These are phyloP conservation scores for Apiotrichum montevideense DNA, from an alignment of 1,284 basidiomycete species.

Conservation along the genomic window DNA sequence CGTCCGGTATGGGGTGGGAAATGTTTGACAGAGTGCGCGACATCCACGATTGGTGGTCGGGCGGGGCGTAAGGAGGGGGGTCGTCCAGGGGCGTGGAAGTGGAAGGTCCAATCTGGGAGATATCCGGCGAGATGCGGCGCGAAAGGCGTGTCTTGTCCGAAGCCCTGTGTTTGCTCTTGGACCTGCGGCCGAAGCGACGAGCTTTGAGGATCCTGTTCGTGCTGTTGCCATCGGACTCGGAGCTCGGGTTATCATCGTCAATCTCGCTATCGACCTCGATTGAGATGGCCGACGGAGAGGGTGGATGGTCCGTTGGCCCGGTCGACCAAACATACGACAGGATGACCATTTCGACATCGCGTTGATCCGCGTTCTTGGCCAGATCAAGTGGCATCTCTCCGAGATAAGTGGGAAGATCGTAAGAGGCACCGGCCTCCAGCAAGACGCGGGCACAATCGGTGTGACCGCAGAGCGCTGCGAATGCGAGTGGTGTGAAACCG, in stretches of 20 bases:
- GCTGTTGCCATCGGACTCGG: slow-evolving; percentile 27
- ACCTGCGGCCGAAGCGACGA: slow-evolving; percentile 6
- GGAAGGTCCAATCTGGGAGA: slow-evolving; percentile 3
- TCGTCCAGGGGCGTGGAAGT: slow-evolving; percentile 22
- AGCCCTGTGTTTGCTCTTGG: slow-evolving; percentile 17
- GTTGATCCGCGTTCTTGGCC: slow-evolving; percentile 55
- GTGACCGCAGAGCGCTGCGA: slow-evolving; percentile 68
- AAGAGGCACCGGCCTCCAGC: slow-evolving; percentile 70
- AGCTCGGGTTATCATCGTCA: slow-evolving; percentile 46
- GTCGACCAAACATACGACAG: slow-evolving; percentile 43
- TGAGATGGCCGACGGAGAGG: background rate
- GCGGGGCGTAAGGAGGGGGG: slow-evolving; percentile 37
- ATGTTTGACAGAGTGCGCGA: slow-evolving; percentile 37
- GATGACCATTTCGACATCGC: slow-evolving; percentile 48
- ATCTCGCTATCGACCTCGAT: slow-evolving; percentile 26
- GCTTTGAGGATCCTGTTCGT: slow-evolving; percentile 8
- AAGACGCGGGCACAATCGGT: slow-evolving; percentile 63
- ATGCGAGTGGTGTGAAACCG: slow-evolving; percentile 84
- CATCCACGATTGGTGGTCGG: slow-evolving; percentile 30
- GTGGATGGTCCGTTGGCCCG: slow-evolving; percentile 7
- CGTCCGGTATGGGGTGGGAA: slow-evolving; percentile 31
- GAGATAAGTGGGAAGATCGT: slow-evolving; percentile 64
- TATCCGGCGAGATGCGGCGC: slow-evolving; percentile 5
- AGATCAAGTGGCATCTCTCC: slow-evolving; percentile 78
- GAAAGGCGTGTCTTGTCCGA: background rate